Conservation (phyloP, 2,329 filamentous ascomycete species). For the Periconia digitata region DNA sequence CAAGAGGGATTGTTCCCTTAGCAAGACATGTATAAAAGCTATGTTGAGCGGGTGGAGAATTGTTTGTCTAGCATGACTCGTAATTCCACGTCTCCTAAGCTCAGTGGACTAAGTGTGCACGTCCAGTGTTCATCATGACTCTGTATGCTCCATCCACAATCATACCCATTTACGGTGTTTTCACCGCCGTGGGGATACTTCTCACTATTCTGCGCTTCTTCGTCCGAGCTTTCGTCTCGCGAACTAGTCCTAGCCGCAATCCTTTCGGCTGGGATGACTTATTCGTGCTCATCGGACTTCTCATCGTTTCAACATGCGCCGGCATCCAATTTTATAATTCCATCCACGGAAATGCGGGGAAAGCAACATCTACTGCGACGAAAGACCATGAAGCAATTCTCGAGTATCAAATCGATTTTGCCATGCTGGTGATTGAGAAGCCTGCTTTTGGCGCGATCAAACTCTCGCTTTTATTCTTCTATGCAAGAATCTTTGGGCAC, state of each 20-base stretch:
- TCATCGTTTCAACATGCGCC: conserved; percentile 1
- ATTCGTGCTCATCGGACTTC: background rate
- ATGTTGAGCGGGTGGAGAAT: no score
- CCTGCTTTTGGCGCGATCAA: conserved; percentile 12
- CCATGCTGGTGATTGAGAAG: conserved; percentile 12
- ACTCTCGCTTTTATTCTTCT: conserved; percentile 11
- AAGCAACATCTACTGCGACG: background rate
- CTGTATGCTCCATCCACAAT: background rate
- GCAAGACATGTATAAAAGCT: no score
- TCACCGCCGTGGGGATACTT: background rate
- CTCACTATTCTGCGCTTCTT: conserved; percentile 1
- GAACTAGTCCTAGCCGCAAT: background rate
- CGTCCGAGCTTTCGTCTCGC: background rate
- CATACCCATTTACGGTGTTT: background rate
- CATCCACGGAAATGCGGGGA: background rate
- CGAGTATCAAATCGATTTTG: conserved; percentile 9
- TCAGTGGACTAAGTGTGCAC: no score
- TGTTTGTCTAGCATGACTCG: no score
- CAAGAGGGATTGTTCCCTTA: no score
- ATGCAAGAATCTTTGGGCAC: background rate
- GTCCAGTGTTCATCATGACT: background rate
- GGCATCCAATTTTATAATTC: conserved; percentile 2
- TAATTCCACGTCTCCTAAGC: no score
- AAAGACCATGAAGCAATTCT: background rate
- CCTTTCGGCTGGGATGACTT: conserved; percentile 1